phyloP scores from a whole-genome alignment of 257 asterid species.

The Petrea volubilis region DNA sequence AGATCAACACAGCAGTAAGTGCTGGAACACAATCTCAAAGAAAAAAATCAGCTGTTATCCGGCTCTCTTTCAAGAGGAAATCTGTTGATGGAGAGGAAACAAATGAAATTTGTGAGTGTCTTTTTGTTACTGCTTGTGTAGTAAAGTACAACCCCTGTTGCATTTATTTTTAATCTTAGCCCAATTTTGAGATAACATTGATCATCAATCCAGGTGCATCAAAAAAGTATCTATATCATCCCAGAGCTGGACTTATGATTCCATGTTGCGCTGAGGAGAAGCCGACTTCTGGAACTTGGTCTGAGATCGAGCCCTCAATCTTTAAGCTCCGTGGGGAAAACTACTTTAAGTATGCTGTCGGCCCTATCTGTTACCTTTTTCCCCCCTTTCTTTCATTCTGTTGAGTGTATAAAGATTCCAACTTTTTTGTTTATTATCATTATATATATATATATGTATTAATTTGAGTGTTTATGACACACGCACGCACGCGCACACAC shows the following conservation, averaged over 20 bases:
- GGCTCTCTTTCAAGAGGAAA: conserved; percentile 78
- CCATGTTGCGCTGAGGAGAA: conserved; percentile 74
- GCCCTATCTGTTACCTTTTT: neutral
- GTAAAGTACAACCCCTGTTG: neutral
- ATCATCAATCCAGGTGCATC: conserved; percentile 60
- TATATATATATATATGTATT: no score
- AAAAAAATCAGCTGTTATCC: conserved; percentile 73
- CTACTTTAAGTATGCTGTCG: conserved; percentile 70
- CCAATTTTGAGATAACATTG: neutral
- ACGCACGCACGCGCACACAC: no score
- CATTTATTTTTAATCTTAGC: conserved; percentile 2
- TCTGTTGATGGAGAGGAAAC: conserved; percentile 70
- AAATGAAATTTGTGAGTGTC: conserved; percentile 54
- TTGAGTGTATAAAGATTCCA: no score
- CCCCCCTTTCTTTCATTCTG: no score
- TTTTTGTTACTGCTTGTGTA: neutral
- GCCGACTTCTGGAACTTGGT: conserved; percentile 75
- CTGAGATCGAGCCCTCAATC: conserved; percentile 72
- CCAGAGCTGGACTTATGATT: conserved; percentile 80
- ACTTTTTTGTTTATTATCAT: no score
- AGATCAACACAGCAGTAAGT: conserved; percentile 41
- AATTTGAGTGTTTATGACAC: no score
- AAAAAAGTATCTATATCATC: conserved; percentile 65
- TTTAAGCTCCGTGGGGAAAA: conserved; percentile 85
- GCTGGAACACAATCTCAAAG: conserved; percentile 52